Evolutionary conservation across 1,284 basidiomycete genomes (phyloP), one percentile per base, ranked within the genome.

Genomic region (Marasmius oreades): DNA sequence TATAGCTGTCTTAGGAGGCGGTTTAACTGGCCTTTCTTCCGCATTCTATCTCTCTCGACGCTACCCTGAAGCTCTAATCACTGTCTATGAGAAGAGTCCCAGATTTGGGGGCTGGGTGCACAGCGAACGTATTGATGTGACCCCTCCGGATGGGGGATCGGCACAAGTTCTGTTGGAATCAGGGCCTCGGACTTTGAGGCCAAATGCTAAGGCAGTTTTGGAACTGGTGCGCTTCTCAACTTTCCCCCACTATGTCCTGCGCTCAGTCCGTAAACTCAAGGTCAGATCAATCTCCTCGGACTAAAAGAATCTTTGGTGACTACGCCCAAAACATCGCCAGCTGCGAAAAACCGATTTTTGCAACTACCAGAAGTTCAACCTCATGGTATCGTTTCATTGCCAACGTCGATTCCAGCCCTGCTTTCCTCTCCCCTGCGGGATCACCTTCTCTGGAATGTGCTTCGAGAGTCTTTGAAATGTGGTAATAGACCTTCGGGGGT

Each of bases 41-140:
- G 90, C 93, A 1, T 92, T 87, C 66, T 82, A 92, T 64, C 82
- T 94, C 18, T 77, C 88, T 5, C 76, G 86, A 53, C 76, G 80
- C 6, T 86, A 91, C 58, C 85, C 85, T 0, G 67, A 72, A 1
- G 69, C 80, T 0, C 71, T 69, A 22, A 82, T 97, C 53, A 80
- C 86, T 1, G 63, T 97, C 2, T 62, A 95, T 20, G 94, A 97
- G 64, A 81, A 78, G 61, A 72, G 80, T 2, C 51, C 73, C 0
- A 74, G 84, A 2, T 71, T 90, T 1, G 95, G 95, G 10, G 95
- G 95, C 31, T 98, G 93, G 93, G 82, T 94, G 0, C 74, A 74
- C 56, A 86, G 86, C 61, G 76, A 88, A 58, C 78, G 81, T 1
- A 73, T 88, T n/a, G 59, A 70, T 6, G 65, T 84, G 7, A 64